Percentiles rank a stretch among this genome's conserved stretches.
phyloP scores from a whole-genome alignment of 2,329 filamentous ascomycete species.

The Myriosclerotinia curreyana region DNA sequence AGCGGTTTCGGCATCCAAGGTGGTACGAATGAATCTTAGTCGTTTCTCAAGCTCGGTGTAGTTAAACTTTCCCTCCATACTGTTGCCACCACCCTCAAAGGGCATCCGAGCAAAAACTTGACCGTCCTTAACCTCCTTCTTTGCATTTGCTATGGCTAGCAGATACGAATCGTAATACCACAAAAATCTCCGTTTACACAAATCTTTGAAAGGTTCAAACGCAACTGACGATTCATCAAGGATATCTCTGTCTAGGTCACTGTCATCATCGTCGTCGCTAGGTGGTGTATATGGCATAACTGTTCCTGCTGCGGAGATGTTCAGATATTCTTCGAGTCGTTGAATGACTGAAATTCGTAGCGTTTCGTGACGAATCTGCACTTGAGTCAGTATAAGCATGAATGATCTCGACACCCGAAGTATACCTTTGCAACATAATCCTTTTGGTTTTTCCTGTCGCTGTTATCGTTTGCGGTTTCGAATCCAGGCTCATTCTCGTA shows the following conservation, averaged over 20 bases:
- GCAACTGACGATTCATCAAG: conserved; percentile 51
- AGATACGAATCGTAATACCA: conserved; percentile 96
- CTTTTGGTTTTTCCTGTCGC: conserved; percentile 70
- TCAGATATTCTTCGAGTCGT: conserved; percentile 75
- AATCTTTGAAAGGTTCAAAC: conserved; percentile 85
- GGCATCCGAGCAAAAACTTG: conserved; percentile 75
- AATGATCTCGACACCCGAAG: not conserved
- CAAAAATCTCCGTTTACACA: conserved; percentile 86
- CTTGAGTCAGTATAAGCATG: conserved; percentile 13
- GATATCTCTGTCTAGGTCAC: conserved; percentile 37
- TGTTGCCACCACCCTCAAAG: conserved; percentile 75
- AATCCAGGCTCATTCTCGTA: conserved; percentile 97
- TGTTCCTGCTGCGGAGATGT: conserved; percentile 53
- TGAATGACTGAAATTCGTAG: conserved; percentile 83
- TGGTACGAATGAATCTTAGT: conserved; percentile 64
- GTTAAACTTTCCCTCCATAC: conserved; percentile 83
- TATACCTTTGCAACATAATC: conserved; percentile 75
- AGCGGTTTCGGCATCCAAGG: conserved; percentile 68
- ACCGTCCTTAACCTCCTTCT: conserved; percentile 60
- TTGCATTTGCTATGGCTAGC: conserved; percentile 63
- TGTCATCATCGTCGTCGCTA: conserved; percentile 42
- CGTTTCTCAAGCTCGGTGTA: conserved; percentile 72
- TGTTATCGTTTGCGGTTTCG: conserved; percentile 65
- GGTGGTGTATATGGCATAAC: conserved; percentile 38
- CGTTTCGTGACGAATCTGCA: conserved; percentile 84